Conservation (phyloP, 2,329 filamentous ascomycete genomes). For the Aureobasidium sp. region DNA sequence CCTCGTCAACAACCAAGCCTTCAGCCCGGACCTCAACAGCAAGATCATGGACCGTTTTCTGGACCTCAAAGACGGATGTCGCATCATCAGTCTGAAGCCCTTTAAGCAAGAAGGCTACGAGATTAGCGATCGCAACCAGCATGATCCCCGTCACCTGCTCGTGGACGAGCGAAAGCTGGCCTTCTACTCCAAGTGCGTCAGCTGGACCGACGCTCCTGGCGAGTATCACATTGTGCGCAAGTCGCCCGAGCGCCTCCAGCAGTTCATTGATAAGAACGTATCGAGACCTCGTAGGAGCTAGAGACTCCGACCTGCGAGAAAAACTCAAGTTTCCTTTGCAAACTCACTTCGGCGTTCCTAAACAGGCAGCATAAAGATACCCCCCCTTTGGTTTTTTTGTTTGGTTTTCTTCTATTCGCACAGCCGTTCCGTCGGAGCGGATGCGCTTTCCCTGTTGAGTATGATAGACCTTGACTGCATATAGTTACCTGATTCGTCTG, state of each 20-base stretch:
- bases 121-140: conserved; percentile 64
- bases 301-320: background rate
- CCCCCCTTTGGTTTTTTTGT: background rate
- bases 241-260: conserved; percentile 18
- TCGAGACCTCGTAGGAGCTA: background rate
- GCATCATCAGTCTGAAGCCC: conserved; percentile 84
- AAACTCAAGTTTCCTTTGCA: background rate
- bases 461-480: background rate
- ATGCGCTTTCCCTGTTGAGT: background rate
- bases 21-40: conserved; percentile 80
- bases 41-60: conserved; percentile 82
- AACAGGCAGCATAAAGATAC: conserved; percentile 10
- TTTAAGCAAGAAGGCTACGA: conserved; percentile 79
- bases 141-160: conserved; percentile 75
- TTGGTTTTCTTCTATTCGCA: background rate
- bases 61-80: conserved; percentile 83
- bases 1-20: conserved; percentile 96
- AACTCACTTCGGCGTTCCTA: background rate
- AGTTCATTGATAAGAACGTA: background rate
- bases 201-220: conserved; percentile 81
- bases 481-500: background rate
- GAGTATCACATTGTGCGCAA: conserved; percentile 84
- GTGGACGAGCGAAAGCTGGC: conserved; percentile 63
- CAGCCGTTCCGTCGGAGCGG: background rate
- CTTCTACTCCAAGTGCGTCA: conserved; percentile 67